Conservation (phyloP, 164 flowering plant genomes). For the Nymphaea colorata region DNA sequence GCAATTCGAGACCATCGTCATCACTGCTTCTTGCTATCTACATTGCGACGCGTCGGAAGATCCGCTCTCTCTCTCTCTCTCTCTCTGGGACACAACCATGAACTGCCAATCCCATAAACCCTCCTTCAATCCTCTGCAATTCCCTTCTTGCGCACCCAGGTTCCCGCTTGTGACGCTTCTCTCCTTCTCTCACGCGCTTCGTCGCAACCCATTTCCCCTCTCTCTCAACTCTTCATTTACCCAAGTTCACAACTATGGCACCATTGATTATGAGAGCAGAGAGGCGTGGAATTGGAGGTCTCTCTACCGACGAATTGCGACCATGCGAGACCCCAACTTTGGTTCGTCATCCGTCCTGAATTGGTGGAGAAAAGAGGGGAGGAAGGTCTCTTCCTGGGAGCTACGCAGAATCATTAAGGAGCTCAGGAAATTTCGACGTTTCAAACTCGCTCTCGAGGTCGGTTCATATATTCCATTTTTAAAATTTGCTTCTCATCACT, state of each 20-base stretch:
- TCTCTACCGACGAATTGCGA: slow-evolving; percentile 41
- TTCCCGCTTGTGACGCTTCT: too few species aligned
- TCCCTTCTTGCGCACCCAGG: too few species aligned
- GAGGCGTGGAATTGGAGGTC: slow-evolving; percentile 45
- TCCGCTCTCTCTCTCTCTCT: too few species aligned
- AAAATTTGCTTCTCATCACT: too few species aligned
- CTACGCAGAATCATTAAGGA: slow-evolving; percentile 61
- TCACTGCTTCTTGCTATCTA: too few species aligned
- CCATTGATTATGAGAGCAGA: slow-evolving; percentile 49
- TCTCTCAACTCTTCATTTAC: slow-evolving; percentile 30
- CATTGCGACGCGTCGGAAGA: too few species aligned
- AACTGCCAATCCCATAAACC: slow-evolving; percentile 12
- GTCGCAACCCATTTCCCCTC: too few species aligned
- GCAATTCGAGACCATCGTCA: too few species aligned
- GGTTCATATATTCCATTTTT: not conserved
- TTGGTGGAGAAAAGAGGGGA: slow-evolving; percentile 47
- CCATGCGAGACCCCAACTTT: slow-evolving; percentile 39
- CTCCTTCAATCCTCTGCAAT: slow-evolving; percentile 21
- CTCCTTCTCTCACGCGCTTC: too few species aligned
- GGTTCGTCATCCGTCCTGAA: slow-evolving; percentile 47
- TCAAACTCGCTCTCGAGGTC: slow-evolving; percentile 70
- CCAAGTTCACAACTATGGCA: slow-evolving; percentile 46
- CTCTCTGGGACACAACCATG: too few species aligned
- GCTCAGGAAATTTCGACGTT: slow-evolving; percentile 53
- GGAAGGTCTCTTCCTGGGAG: slow-evolving; percentile 59